Percentiles rank a stretch among this genome's conserved stretches.
These are phyloP conservation scores for Pseudozyma hubeiensis DNA, from an alignment of 1,284 basidiomycete genomes.

Conservation along the genomic window DNA sequence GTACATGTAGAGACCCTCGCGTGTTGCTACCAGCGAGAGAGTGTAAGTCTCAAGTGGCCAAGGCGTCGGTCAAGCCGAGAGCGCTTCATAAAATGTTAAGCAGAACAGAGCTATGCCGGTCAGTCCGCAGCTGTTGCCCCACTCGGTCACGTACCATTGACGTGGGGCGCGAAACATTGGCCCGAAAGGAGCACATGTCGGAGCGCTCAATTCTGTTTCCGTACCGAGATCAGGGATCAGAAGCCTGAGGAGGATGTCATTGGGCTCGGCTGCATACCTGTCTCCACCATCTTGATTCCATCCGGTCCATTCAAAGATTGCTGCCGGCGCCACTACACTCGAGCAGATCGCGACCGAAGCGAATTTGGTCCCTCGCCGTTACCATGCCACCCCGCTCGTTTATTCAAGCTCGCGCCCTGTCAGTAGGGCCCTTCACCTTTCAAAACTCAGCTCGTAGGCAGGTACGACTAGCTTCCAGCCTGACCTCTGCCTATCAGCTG, in stretches of 20 bases:
- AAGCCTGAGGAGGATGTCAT: neutral
- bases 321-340: neutral
- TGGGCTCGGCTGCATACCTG: too few species aligned
- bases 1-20: neutral
- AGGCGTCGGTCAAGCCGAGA: slow-evolving; percentile 29
- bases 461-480: slow-evolving; percentile 13
- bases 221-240: too few species aligned
- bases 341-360: neutral
- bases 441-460: slow-evolving; percentile 5
- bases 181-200: slow-evolving; percentile 21
- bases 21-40: neutral
- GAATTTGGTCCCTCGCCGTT: too few species aligned
- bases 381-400: slow-evolving; percentile 15
- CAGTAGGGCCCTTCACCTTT: neutral
- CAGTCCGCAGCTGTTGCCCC: neutral
- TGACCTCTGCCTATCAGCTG: slow-evolving; percentile 18
- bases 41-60: slow-evolving; percentile 7
- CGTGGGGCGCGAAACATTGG: slow-evolving; percentile 7
- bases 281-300: too few species aligned
- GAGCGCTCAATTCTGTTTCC: slow-evolving; percentile 8
- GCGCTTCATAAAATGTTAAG: too few species aligned
- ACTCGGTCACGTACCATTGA: neutral
- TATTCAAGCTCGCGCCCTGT: slow-evolving; percentile 1
- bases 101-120: neutral
- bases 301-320: too few species aligned